Percentiles rank a stretch among this genome's conserved stretches.
Conservation (phyloP, 352 stramenopile species). For the Aphanomyces stellatus region DNA sequence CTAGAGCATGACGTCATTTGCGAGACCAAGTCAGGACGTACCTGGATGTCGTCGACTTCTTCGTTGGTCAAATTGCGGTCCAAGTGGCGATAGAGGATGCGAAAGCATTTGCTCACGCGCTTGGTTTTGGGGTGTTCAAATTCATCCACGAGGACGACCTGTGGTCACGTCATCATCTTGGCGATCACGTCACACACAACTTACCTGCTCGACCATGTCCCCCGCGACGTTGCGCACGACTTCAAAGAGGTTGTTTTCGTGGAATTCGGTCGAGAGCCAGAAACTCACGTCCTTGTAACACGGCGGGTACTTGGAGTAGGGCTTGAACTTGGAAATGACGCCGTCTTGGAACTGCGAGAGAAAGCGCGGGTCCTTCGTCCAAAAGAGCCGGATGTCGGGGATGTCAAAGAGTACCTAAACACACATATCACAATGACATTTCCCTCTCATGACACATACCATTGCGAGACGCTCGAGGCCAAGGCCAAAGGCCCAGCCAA, state of each 20-base stretch:
- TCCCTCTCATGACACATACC: slow-evolving; percentile 42
- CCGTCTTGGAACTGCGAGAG: slow-evolving; percentile 89
- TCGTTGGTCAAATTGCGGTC: slow-evolving; percentile 98
- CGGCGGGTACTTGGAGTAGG: slow-evolving; percentile 98
- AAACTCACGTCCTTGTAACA: slow-evolving; percentile 99
- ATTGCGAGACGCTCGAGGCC: slow-evolving; percentile 98
- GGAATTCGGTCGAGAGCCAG: slow-evolving; percentile 86
- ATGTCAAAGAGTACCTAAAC: slow-evolving; percentile 90
- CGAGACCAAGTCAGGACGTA: slow-evolving; percentile 21
- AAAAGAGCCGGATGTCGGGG: slow-evolving; percentile 99
- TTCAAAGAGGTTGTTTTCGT: slow-evolving; percentile 97
- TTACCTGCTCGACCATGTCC: slow-evolving; percentile 95
- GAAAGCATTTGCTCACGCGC: slow-evolving; percentile 93
- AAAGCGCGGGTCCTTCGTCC: slow-evolving; percentile 93
- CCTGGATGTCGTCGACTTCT: slow-evolving; percentile 96
- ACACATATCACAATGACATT: neutral
- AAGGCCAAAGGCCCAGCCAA: slow-evolving; percentile 98
- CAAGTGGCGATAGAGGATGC: slow-evolving; percentile 98
- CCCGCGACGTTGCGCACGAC: slow-evolving; percentile 93
- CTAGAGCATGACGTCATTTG: slow-evolving; percentile 22
- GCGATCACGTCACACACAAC: slow-evolving; percentile 7
- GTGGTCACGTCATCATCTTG: neutral
- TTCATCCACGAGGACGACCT: slow-evolving; percentile 91
- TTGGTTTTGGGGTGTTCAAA: slow-evolving; percentile 98
- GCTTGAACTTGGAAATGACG: slow-evolving; percentile 94